These are phyloP conservation scores for Carex pumila DNA, from an alignment of 176 grass and related monocot genomes.

Conservation along the genomic window DNA sequence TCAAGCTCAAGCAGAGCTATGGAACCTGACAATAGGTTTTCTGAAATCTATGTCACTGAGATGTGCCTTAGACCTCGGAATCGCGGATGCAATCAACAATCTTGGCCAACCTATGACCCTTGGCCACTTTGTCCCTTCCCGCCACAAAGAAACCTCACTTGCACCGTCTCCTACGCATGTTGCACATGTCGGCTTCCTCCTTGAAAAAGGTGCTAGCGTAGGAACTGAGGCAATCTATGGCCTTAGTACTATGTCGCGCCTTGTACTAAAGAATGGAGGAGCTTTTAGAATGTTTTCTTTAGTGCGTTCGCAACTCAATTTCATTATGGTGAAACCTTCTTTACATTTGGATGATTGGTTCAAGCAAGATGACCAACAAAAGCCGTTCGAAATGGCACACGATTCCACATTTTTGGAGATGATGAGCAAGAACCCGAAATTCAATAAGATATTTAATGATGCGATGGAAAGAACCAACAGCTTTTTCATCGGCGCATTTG, in stretches of 20 bases:
- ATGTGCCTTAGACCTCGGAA: conserved; percentile 38
- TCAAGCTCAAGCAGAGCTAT: conserved; percentile 26
- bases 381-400: conserved; percentile 11
- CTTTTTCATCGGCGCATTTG: neutral
- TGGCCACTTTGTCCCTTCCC: conserved; percentile 7
- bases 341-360: conserved; percentile 25
- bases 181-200: conserved; percentile 16
- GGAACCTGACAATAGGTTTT: conserved; percentile 26
- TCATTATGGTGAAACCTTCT: conserved; percentile 3
- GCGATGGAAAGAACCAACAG: conserved; percentile 25
- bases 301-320: neutral
- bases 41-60: conserved; percentile 32
- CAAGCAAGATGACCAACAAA: conserved; percentile 3
- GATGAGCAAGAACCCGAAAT: neutral
- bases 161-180: conserved; percentile 27
- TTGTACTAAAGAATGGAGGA: conserved; percentile 13
- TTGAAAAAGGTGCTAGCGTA: neutral
- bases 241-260: conserved; percentile 15
- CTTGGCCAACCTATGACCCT: conserved; percentile 24
- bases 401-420: conserved; percentile 13
- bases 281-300: neutral
- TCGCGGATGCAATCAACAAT: conserved; percentile 31
- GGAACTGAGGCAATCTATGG: conserved; percentile 15
- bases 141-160: conserved; percentile 9
- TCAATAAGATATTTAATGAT: conserved; percentile 29